Percentiles rank a stretch among this genome's conserved stretches.
phyloP scores from a whole-genome alignment of 2,329 filamentous ascomycete genomes.

The Neofusicoccum umdonicola region DNA sequence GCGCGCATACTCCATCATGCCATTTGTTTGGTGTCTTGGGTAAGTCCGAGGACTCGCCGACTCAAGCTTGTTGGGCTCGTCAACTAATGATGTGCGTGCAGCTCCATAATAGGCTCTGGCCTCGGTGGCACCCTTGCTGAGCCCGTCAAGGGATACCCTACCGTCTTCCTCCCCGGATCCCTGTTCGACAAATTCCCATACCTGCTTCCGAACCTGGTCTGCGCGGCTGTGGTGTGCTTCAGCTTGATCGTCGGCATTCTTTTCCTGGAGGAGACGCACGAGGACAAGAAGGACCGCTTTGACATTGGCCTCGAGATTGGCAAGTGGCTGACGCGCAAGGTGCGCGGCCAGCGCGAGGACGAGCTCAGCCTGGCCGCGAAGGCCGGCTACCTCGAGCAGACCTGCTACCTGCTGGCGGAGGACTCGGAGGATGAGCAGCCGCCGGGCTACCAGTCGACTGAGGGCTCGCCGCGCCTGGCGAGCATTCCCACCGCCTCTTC shows the following conservation, averaged over 20 bases:
- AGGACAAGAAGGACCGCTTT: slow-evolving; percentile 70
- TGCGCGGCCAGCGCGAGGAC: slow-evolving; percentile 26
- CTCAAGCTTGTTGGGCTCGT: slow-evolving; percentile 7
- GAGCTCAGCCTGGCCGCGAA: slow-evolving; percentile 39
- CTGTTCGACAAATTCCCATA: slow-evolving; percentile 89
- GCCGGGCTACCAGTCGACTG: slow-evolving; percentile 65
- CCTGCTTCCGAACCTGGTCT: slow-evolving; percentile 87
- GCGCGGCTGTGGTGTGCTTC: slow-evolving; percentile 71
- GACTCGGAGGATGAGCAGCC: slow-evolving; percentile 58
- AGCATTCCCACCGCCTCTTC: slow-evolving; percentile 28
- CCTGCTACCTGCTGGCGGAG: slow-evolving; percentile 60
- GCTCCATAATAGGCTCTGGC: slow-evolving; percentile 86
- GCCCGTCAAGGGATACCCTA: slow-evolving; percentile 79
- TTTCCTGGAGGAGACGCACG: slow-evolving; percentile 93
- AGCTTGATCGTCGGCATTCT: slow-evolving; percentile 77
- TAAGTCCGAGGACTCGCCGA: slow-evolving; percentile 40
- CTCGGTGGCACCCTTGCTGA: slow-evolving; percentile 87
- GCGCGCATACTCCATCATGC: slow-evolving; percentile 92
- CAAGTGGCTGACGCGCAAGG: slow-evolving; percentile 58
- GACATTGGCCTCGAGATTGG: slow-evolving; percentile 78
- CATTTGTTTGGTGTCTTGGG: slow-evolving; percentile 95
- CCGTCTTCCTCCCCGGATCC: slow-evolving; percentile 66
- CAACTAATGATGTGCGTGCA: slow-evolving; percentile 39
- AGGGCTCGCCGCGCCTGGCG: slow-evolving; percentile 53
- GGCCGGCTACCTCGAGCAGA: slow-evolving; percentile 54